A percentile compares a stretch with the other conserved stretches of the same genome.
Conservation (phyloP, 106 monocot species). For the Vanilla planifolia region DNA sequence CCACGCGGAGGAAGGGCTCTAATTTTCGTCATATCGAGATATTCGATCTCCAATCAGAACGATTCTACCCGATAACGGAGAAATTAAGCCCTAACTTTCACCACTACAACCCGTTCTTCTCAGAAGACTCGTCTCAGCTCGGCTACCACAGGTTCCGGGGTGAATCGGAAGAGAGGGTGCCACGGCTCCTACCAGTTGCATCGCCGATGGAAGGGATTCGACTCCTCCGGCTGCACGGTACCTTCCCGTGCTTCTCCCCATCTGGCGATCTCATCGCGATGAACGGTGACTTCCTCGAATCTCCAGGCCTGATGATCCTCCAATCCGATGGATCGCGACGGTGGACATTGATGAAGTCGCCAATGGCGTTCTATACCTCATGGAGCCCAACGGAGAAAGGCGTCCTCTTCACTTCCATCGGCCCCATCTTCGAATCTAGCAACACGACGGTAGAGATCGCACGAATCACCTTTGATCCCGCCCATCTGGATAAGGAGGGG, state of each 20-base stretch:
- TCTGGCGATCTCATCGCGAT: constrained; percentile 29
- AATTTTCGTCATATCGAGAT: constrained; percentile 66
- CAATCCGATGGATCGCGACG: constrained; percentile 59
- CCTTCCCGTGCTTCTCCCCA: constrained; percentile 55
- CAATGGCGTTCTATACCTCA: constrained; percentile 46
- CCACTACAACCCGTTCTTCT: constrained; percentile 97
- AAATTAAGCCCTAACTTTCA: constrained; percentile 43
- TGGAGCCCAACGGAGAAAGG: constrained; percentile 68
- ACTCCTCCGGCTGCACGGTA: constrained; percentile 38
- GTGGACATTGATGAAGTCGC: constrained; percentile 39
- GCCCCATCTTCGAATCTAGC: constrained; percentile 63
- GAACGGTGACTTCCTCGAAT: constrained; percentile 44
- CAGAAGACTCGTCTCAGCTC: constrained; percentile 30
- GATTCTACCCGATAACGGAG: constrained; percentile 51
- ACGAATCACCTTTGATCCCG: constrained; percentile 40
- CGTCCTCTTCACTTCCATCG: constrained; percentile 60
- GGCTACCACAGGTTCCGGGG: constrained; percentile 90
- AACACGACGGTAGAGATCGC: constrained; percentile 62
- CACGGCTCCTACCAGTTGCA: constrained; percentile 28
- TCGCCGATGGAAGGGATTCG: constrained; percentile 25
- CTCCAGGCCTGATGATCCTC: constrained; percentile 38
- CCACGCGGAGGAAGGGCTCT: constrained; percentile 54
- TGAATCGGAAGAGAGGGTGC: constrained; percentile 26
- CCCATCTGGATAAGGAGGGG: constrained; percentile 22
- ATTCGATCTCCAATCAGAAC: constrained; percentile 53